phyloP scores from a whole-genome alignment of 768 basidiomycete genomes.

The Lyophyllum atratum region DNA sequence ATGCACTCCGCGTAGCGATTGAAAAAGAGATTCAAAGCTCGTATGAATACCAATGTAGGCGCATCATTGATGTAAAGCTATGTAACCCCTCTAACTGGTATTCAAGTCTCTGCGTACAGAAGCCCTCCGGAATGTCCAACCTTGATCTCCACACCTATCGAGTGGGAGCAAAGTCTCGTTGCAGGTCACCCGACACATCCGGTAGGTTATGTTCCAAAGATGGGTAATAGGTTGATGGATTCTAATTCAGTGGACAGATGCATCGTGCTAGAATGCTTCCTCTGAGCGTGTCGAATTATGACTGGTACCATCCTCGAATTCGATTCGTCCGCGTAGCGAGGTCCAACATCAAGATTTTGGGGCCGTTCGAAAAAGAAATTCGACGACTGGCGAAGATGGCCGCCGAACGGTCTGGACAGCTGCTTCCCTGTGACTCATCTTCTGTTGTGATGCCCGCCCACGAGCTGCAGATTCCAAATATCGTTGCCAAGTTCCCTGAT shows the following conservation, averaged over 20 bases:
- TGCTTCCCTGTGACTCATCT: constrained; percentile 25
- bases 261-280: constrained; percentile 51
- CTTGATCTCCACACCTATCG: constrained; percentile 41
- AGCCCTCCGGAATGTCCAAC: constrained; percentile 44
- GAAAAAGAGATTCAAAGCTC: constrained; percentile 46
- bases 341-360: constrained; percentile 38
- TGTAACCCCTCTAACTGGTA: background rate
- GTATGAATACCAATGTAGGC: constrained; percentile 44
- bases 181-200: constrained; percentile 64
- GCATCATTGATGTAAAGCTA: background rate
- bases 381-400: constrained; percentile 34
- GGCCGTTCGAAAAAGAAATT: constrained; percentile 42
- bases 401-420: constrained; percentile 27
- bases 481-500: constrained; percentile 43
- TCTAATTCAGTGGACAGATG: constrained; percentile 40
- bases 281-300: constrained; percentile 35
- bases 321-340: constrained; percentile 46
- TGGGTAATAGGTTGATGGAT: background rate
- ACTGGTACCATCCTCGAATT: constrained; percentile 57
- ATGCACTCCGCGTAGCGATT: constrained; percentile 33
- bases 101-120: constrained; percentile 37
- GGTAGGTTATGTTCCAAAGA: constrained; percentile 27
- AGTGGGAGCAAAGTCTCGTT: constrained; percentile 62
- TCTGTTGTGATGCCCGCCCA: constrained; percentile 51
- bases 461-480: constrained; percentile 51